Conservation (phyloP, 2,329 filamentous ascomycete species). For the Cladorrhinum sp. region DNA sequence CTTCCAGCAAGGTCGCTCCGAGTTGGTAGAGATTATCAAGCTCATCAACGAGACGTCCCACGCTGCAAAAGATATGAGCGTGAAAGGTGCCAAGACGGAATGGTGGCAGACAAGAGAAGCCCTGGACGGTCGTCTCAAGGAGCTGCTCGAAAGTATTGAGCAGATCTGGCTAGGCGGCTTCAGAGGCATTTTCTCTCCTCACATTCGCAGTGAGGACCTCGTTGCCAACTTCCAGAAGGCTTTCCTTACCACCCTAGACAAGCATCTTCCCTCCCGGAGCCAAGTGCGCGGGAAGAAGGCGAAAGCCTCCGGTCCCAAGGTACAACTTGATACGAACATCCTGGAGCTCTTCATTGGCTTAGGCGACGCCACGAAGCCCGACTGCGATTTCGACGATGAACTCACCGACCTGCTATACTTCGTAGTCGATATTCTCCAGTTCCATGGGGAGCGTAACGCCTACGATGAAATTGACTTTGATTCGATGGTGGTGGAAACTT, state of each 20-base stretch:
- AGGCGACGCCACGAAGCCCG: slow-evolving; percentile 66
- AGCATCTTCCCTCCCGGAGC: slow-evolving; percentile 79
- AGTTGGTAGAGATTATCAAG: slow-evolving; percentile 79
- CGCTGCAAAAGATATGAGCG: slow-evolving; percentile 63
- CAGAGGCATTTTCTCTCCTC: slow-evolving; percentile 85
- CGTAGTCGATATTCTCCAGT: slow-evolving; percentile 92
- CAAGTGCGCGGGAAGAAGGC: slow-evolving; percentile 55
- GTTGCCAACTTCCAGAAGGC: slow-evolving; percentile 73
- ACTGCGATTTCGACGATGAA: slow-evolving; percentile 77
- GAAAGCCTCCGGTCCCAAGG: slow-evolving; percentile 30
- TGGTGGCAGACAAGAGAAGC: slow-evolving; percentile 90
- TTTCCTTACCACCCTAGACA: slow-evolving; percentile 76
- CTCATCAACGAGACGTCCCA: slow-evolving; percentile 83
- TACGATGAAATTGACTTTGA: slow-evolving; percentile 99
- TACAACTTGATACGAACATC: slow-evolving; percentile 59
- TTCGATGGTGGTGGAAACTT: slow-evolving; percentile 79
- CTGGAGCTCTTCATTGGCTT: slow-evolving; percentile 87
- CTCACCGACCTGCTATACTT: slow-evolving; percentile 95
- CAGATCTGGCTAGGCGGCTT: slow-evolving; percentile 95
- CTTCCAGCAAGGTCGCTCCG: slow-evolving; percentile 74
- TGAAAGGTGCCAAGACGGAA: slow-evolving; percentile 70
- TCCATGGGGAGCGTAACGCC: slow-evolving; percentile 92
- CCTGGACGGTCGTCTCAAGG: slow-evolving; percentile 72
- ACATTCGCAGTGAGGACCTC: slow-evolving; percentile 58
- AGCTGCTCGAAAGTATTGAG: slow-evolving; percentile 81